Evolutionary conservation across 768 basidiomycete species (phyloP).

Genomic region (Lentinula edodes): DNA sequence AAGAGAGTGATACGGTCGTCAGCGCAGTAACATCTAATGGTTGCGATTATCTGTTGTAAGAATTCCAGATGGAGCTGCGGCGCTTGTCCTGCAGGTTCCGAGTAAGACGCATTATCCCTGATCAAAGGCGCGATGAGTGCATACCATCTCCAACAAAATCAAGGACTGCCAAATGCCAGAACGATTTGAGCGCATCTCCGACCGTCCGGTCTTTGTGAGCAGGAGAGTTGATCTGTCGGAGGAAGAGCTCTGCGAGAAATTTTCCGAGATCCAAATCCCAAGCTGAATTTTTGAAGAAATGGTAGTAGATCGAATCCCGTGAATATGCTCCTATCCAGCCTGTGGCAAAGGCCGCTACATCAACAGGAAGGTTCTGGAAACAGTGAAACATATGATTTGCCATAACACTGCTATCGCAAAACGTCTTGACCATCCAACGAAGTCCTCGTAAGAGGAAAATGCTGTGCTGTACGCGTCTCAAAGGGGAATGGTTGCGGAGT

Average conservation of each 20-base stretch:
- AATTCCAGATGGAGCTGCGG: background rate
- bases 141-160: conserved; percentile 8
- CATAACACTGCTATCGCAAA: conserved; percentile 4
- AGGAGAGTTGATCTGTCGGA: conserved; percentile 1
- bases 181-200: background rate
- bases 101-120: background rate
- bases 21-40: background rate
- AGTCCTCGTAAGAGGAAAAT: background rate
- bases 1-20: conserved; percentile 4
- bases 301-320: background rate
- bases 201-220: background rate
- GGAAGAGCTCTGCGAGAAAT: conserved; percentile 4
- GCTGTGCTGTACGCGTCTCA: background rate
- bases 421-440: conserved; percentile 5
- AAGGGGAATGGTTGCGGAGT: background rate
- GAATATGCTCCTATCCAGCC: background rate
- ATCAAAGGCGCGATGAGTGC: background rate
- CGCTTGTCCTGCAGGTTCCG: background rate
- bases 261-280: conserved; percentile 4
- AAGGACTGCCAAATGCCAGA: conserved; percentile 3
- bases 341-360: conserved; percentile 1
- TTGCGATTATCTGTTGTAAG: background rate
- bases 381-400: conserved; percentile 6
- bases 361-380: background rate
- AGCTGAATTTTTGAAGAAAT: conserved; percentile 4